Evolutionary conservation across 495 filamentous ascomycete genomes (phyloP).

Genomic region (Schizothecium vesticola): DNA sequence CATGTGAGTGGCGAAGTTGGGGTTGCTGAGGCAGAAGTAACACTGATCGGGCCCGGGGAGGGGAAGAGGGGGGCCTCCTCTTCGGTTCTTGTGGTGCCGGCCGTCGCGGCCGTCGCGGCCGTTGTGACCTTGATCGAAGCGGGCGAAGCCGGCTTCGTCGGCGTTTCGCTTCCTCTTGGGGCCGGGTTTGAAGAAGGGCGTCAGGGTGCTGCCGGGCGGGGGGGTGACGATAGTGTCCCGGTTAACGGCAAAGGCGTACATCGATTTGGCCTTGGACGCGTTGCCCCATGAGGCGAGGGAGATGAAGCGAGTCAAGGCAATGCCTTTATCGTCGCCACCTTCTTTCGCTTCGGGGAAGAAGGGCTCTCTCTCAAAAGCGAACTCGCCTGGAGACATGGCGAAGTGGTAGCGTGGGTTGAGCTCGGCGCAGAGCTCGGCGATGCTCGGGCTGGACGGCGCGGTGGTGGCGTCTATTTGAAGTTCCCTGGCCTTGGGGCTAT

Average conservation of each 20-base stretch:
- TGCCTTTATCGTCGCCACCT: conserved; percentile 32
- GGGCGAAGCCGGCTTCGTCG: conserved; percentile 53
- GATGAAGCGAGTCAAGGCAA: conserved; percentile 76
- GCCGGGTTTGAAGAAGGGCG: conserved; percentile 49
- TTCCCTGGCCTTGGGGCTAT: conserved; percentile 40
- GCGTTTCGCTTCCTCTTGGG: conserved; percentile 54
- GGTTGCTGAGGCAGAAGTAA: conserved; percentile 92
- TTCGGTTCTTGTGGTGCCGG: conserved; percentile 50
- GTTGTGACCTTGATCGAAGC: conserved; percentile 60
- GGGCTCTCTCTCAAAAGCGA: conserved; percentile 86
- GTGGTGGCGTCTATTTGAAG: conserved; percentile 46
- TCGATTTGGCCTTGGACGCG: conserved; percentile 66
- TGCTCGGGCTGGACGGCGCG: conserved; percentile 36
- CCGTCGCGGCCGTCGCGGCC: conserved; percentile 54
- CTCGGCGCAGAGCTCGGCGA: conserved; percentile 68
- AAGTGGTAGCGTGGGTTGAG: conserved; percentile 89
- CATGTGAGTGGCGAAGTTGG: conserved; percentile 76
- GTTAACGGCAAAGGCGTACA: conserved; percentile 85
- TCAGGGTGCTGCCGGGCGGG: conserved; percentile 63
- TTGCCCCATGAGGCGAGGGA: conserved; percentile 76
- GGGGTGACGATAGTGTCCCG: conserved; percentile 50
- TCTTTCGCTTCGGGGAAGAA: conserved; percentile 61
- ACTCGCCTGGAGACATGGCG: conserved; percentile 52
- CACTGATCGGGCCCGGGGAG: conserved; percentile 67
- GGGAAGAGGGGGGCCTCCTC: conserved; percentile 42